A percentile compares a stretch with the other conserved stretches of the same genome.
Conservation (phyloP, 2,329 filamentous ascomycete species). For the Hirsutella minnesotensis region DNA sequence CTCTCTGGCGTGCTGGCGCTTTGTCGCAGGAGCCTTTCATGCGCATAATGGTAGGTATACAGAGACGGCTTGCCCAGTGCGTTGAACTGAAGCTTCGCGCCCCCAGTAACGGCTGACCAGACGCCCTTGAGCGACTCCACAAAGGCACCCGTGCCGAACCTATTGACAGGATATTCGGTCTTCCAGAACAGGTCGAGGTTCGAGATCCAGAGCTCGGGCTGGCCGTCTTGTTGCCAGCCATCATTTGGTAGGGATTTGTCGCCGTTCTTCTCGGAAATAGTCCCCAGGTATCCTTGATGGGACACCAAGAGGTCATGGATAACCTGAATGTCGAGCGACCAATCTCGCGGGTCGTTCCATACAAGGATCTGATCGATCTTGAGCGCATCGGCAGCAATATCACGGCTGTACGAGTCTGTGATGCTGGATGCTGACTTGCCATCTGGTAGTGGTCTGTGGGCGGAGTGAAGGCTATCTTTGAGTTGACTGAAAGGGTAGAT, state of each 20-base stretch:
- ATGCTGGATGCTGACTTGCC: conserved; percentile 19
- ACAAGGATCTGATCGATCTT: conserved; percentile 87
- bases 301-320: conserved; percentile 77
- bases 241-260: conserved; percentile 49
- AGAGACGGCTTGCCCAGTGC: conserved; percentile 75
- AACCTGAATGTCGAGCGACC: conserved; percentile 80
- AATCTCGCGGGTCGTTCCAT: conserved; percentile 93
- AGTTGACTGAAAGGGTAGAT: conserved; percentile 69
- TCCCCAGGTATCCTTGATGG: conserved; percentile 66
- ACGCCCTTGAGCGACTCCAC: conserved; percentile 69
- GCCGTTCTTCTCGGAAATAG: conserved; percentile 62
- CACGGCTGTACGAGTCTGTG: conserved; percentile 18
- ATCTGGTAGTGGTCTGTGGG: conserved; percentile 17
- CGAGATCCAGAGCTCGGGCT: conserved; percentile 75
- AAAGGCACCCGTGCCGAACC: conserved; percentile 87
- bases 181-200: conserved; percentile 90
- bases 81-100: conserved; percentile 45
- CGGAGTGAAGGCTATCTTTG: conserved; percentile 17
- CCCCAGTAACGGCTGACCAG: conserved; percentile 61
- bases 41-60: conserved; percentile 70
- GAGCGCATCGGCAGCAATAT: conserved; percentile 33
- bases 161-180: conserved; percentile 69
- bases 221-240: conserved; percentile 73
- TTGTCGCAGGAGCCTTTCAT: conserved; percentile 53
- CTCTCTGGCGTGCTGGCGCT: not conserved